phyloP scores from a whole-genome alignment of 169 alveolate species.

The Cardiosporidium cionae region DNA sequence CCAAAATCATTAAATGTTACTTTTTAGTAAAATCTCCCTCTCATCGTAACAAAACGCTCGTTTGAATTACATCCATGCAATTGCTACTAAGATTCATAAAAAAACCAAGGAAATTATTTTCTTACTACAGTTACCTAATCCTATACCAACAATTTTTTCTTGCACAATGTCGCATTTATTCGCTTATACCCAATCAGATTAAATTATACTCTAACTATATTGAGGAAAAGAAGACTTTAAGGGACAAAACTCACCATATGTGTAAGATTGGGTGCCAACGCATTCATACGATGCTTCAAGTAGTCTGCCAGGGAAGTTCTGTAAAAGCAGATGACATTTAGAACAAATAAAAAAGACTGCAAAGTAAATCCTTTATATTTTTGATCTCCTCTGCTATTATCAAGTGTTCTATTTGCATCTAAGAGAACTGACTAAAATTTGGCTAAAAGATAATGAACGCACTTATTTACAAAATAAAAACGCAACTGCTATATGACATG shows the following conservation, averaged over 20 bases:
- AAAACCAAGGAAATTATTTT: neutral
- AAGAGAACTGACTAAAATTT: neutral
- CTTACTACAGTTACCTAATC: neutral
- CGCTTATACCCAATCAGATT: neutral
- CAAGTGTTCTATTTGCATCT: too few species aligned
- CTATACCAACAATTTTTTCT: neutral
- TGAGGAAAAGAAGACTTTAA: neutral
- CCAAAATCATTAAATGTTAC: too few species aligned
- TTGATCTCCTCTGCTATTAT: too few species aligned
- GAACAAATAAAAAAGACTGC: neutral
- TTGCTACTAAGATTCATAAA: too few species aligned
- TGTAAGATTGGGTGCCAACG: slow-evolving; percentile 98
- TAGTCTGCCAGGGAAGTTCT: slow-evolving; percentile 78
- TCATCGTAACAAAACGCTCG: too few species aligned
- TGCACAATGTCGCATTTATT: neutral
- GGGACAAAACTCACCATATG: slow-evolving; percentile 58
- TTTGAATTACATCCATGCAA: too few species aligned
- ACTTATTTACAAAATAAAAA: too few species aligned
- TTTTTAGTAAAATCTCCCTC: too few species aligned
- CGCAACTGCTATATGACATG: too few species aligned
- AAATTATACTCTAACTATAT: neutral
- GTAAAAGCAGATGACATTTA: neutral
- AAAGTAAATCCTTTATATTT: too few species aligned
- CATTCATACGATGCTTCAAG: slow-evolving; percentile 93
- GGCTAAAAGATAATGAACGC: too few species aligned